Evolutionary conservation across 1,284 basidiomycete species (phyloP).

Genomic region (Xerocomus cyaneibrunnescens): DNA sequence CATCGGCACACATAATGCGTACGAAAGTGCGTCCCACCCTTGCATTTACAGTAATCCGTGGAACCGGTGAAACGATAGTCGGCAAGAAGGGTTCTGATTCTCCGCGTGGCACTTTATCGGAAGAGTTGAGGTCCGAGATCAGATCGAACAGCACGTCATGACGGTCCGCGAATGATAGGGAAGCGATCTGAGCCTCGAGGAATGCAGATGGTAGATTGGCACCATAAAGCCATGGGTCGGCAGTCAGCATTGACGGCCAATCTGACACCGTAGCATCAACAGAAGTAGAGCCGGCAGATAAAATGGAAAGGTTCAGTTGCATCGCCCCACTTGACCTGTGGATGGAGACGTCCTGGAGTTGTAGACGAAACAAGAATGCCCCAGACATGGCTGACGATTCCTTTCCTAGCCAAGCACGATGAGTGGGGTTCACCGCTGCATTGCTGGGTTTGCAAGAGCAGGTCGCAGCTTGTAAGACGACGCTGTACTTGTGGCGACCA

Average conservation of each 20-base stretch:
- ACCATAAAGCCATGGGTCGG: conserved; percentile 51
- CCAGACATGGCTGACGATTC: conserved; percentile 39
- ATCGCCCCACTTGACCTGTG: conserved; percentile 21
- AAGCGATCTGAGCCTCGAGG: conserved; percentile 47
- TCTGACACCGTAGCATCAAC: conserved; percentile 51
- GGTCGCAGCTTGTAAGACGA: conserved; percentile 42
- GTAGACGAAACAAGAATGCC: conserved; percentile 47
- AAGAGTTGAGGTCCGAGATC: conserved; percentile 21
- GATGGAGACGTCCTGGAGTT: conserved; percentile 39
- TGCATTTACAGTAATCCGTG: conserved; percentile 49
- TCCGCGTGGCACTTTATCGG: conserved; percentile 17
- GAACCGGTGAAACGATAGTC: conserved; percentile 44
- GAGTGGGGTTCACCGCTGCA: conserved; percentile 43
- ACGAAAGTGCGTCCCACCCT: conserved; percentile 49
- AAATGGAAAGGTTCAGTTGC: conserved; percentile 38
- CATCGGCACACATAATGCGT: conserved; percentile 47
- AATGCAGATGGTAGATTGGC: conserved; percentile 58
- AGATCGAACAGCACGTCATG: conserved; percentile 50
- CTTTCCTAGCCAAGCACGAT: conserved; percentile 54
- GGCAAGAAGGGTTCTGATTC: conserved; percentile 28
- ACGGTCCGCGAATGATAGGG: conserved; percentile 50
- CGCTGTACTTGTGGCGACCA: conserved; percentile 38
- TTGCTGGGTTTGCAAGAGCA: conserved; percentile 48
- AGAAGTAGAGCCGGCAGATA: conserved; percentile 44
- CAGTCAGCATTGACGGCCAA: conserved; percentile 48